Percentiles rank a stretch among this genome's conserved stretches.
Conservation (phyloP, 2,329 filamentous ascomycete species). For the Neurospora sp. region DNA sequence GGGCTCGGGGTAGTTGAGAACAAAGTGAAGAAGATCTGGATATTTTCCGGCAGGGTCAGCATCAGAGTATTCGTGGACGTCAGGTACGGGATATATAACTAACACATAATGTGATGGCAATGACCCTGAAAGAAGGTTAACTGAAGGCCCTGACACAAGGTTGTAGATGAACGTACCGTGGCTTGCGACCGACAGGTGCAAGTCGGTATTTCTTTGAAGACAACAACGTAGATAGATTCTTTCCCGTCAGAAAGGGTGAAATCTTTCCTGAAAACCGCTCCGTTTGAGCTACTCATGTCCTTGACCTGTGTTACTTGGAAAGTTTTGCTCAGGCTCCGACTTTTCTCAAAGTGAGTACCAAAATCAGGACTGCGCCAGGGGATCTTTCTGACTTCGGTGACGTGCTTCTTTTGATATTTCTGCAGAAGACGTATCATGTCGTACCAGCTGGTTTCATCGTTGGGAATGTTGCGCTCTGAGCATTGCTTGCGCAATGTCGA, state of each 20-base stretch:
- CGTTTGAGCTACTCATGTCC: neutral
- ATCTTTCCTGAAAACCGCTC: neutral
- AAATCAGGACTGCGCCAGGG: neutral
- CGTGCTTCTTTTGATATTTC: neutral
- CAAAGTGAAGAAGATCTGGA: neutral
- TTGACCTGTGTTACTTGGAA: neutral
- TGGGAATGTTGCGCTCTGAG: neutral
- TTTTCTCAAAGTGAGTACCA: too few relatives aligned
- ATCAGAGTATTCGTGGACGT: accelerated
- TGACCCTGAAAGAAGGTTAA: neutral
- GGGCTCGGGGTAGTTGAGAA: neutral
- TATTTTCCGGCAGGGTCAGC: neutral
- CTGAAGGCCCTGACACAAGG: neutral
- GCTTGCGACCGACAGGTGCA: neutral
- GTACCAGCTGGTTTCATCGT: accelerated
- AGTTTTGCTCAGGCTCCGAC: too few relatives aligned
- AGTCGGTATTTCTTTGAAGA: neutral
- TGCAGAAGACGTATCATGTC: neutral
- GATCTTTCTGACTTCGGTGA: neutral
- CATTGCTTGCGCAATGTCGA: neutral
- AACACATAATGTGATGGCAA: neutral
- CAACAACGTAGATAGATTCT: accelerated
- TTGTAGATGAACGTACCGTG: neutral
- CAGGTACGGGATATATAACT: neutral
- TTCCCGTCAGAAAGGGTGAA: accelerated